phyloP scores from a whole-genome alignment of 2,329 filamentous ascomycete genomes.

The Verticillium isaacii region DNA sequence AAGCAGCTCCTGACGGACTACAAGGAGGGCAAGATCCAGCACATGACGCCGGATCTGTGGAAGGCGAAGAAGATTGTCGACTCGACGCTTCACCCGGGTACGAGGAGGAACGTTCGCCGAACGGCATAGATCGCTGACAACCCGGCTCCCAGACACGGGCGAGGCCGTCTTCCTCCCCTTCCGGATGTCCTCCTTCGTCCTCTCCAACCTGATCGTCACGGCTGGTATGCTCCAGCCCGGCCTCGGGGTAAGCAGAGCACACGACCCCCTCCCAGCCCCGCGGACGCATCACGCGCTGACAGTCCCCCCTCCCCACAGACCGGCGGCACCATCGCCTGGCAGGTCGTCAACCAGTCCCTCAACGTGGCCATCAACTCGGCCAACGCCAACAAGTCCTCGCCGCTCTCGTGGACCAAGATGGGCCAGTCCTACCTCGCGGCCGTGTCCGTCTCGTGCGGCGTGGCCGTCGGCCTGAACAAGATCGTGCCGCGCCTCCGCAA shows the following conservation, averaged over 20 bases:
- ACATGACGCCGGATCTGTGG: slow-evolving; percentile 92
- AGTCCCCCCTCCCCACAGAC: slow-evolving; percentile 43
- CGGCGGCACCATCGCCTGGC: slow-evolving; percentile 84
- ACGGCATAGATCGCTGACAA: slow-evolving; percentile 8
- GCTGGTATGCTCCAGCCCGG: slow-evolving; percentile 95
- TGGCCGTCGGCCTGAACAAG: slow-evolving; percentile 87
- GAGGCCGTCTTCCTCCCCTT: slow-evolving; percentile 90
- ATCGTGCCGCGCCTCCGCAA: slow-evolving; percentile 79
- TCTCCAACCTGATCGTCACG: slow-evolving; percentile 92
- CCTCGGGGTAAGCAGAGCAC: slow-evolving; percentile 52
- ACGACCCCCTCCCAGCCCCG: background rate
- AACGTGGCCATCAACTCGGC: slow-evolving; percentile 98
- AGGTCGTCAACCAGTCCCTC: slow-evolving; percentile 93
- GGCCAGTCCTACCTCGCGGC: slow-evolving; percentile 87
- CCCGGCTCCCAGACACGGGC: slow-evolving; percentile 68
- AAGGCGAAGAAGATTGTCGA: slow-evolving; percentile 95
- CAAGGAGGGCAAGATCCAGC: slow-evolving; percentile 73
- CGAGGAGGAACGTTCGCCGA: slow-evolving; percentile 14
- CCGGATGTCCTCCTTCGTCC: slow-evolving; percentile 92
- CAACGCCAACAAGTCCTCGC: slow-evolving; percentile 96
- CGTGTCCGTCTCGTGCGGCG: slow-evolving; percentile 87
- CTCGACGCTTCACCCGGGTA: slow-evolving; percentile 92
- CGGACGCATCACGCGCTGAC: slow-evolving; percentile 2
- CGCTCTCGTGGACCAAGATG: slow-evolving; percentile 74
- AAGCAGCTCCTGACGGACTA: slow-evolving; percentile 79